Conservation (phyloP, 2,329 filamentous ascomycete genomes). For the Epichloe brachyelytri region DNA sequence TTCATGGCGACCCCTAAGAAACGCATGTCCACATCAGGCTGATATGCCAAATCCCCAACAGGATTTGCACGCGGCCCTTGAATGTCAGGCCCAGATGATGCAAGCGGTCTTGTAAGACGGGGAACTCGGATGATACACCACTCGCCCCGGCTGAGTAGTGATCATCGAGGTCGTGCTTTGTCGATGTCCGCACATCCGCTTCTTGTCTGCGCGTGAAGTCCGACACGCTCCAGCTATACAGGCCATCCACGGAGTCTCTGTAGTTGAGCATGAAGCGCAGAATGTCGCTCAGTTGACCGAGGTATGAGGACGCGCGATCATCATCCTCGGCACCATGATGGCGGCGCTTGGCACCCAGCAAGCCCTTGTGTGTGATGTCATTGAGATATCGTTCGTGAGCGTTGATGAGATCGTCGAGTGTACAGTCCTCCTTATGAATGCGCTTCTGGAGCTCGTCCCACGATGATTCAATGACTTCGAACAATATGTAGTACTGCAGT, state of each 20-base stretch:
- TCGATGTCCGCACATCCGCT: conserved; percentile 60
- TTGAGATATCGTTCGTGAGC: conserved; percentile 86
- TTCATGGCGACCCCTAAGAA: conserved; percentile 98
- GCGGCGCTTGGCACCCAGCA: conserved; percentile 58
- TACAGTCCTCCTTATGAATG: conserved; percentile 73
- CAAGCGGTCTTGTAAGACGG: conserved; percentile 62
- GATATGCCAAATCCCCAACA: conserved; percentile 82
- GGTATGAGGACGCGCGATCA: conserved; percentile 67
- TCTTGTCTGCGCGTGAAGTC: conserved; percentile 92
- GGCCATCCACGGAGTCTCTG: conserved; percentile 81
- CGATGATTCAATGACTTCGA: conserved; percentile 93
- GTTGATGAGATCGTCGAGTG: conserved; percentile 85
- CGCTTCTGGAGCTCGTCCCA: conserved; percentile 84
- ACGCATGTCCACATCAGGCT: conserved; percentile 87
- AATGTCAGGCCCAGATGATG: conserved; percentile 64
- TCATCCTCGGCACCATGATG: conserved; percentile 40
- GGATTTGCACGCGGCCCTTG: conserved; percentile 58
- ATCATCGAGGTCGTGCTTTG: conserved; percentile 22
- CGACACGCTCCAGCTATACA: conserved; percentile 89
- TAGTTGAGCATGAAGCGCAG: conserved; percentile 89
- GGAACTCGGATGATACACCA: conserved; percentile 53
- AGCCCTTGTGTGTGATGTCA: conserved; percentile 89
- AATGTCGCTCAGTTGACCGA: conserved; percentile 82
- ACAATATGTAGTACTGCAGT: conserved; percentile 95
- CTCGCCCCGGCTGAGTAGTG: conserved; percentile 25